These are phyloP conservation scores for Ogataea trehaloabstinens DNA, from an alignment of 805 yeast species.

Conservation along the genomic window DNA sequence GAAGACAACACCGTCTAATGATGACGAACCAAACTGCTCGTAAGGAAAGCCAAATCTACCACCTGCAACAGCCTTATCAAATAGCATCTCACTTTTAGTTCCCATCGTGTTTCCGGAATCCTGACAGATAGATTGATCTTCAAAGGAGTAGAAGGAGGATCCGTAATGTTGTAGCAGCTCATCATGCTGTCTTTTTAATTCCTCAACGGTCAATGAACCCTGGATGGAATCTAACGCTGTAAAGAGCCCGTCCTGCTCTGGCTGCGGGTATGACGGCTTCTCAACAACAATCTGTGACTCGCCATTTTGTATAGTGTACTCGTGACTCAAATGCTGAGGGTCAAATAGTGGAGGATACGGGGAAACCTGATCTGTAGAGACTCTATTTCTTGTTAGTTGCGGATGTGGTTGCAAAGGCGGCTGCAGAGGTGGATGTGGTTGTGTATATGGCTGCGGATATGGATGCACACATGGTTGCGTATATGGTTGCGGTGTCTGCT, in stretches of 20 bases:
- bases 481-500: conserved; percentile 3
- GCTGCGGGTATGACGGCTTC: too few relatives aligned
- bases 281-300: background rate
- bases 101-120: too few relatives aligned
- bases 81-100: too few relatives aligned
- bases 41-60: too few relatives aligned
- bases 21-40: too few relatives aligned
- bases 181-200: conserved; percentile 22
- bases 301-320: conserved; percentile 1
- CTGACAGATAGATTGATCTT: too few relatives aligned
- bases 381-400: conserved; percentile 1
- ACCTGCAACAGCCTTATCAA: too few relatives aligned
- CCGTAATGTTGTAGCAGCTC: conserved; percentile 17
- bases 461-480: background rate
- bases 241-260: too few relatives aligned
- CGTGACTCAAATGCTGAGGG: conserved; percentile 11
- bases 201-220: conserved; percentile 15
- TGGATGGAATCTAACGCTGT: too few relatives aligned
- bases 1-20: too few relatives aligned
- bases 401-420: conserved; percentile 6
- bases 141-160: conserved; percentile 16
- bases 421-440: conserved; percentile 2
- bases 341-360: conserved; percentile 13
- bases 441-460: conserved; percentile 2
- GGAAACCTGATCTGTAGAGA: conserved; percentile 1